Evolutionary conservation across 2,329 filamentous ascomycete species (phyloP).

Genomic region (Colletotrichum theobromicola): DNA sequence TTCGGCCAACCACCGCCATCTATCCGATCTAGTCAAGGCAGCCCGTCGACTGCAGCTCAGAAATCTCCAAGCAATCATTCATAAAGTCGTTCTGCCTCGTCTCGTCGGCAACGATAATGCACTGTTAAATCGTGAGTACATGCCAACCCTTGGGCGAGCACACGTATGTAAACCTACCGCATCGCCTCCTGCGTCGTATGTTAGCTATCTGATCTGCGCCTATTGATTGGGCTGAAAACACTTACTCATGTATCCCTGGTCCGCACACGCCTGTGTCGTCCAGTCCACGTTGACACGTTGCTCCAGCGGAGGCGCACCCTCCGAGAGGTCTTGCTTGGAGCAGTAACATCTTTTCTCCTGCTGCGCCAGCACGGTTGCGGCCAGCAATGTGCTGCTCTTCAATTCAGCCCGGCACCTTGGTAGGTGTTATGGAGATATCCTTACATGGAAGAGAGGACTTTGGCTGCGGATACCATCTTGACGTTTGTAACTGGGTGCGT

Average conservation of each 20-base stretch:
- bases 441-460: not conserved
- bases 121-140: not conserved
- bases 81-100: not conserved
- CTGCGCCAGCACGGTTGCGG: not conserved
- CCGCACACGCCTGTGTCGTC: not conserved
- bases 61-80: not conserved
- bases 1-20: not conserved
- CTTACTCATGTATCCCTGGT: not conserved
- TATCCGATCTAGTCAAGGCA: not conserved
- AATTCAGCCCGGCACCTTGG: not conserved
- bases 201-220: not conserved
- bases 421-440: not conserved
- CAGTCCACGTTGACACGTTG: not conserved
- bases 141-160: not conserved
- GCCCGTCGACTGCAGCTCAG: not conserved
- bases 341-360: not conserved
- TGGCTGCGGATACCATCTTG: not conserved
- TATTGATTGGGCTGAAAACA: accelerated
- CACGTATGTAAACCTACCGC: not conserved
- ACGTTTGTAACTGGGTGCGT: not conserved
- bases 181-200: not conserved
- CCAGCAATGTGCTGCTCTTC: not conserved
- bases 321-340: not conserved
- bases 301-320: not conserved
- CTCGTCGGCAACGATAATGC: not conserved